phyloP scores from a whole-genome alignment of 345 rosid species.

The Gossypium arboreum region DNA sequence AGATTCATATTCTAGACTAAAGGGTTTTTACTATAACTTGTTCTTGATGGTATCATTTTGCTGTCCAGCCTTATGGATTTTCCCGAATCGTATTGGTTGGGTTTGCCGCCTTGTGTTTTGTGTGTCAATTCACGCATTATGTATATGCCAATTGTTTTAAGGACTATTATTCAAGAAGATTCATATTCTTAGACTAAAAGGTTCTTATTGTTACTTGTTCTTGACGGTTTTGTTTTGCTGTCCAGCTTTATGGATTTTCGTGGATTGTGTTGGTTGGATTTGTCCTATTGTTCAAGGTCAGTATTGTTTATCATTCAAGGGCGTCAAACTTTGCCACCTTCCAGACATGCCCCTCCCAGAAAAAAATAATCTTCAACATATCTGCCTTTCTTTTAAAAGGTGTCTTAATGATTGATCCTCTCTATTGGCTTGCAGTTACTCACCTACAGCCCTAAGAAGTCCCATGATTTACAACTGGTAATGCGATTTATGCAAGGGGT shows the following conservation, averaged over 20 bases:
- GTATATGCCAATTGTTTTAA: neutral
- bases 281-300: constrained; percentile 75
- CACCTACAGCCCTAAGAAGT: constrained; percentile 69
- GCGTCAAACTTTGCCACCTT: neutral
- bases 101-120: constrained; percentile 43
- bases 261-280: constrained; percentile 71
- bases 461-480: constrained; percentile 55
- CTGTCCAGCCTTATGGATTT: constrained; percentile 70
- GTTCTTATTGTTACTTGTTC: constrained; percentile 10
- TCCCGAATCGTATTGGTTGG: constrained; percentile 73
- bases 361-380: neutral
- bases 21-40: constrained; percentile 2
- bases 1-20: neutral
- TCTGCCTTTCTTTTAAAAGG: neutral
- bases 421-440: constrained; percentile 50
- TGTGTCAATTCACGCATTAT: neutral
- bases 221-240: constrained; percentile 21
- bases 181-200: neutral
- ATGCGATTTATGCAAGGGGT: constrained; percentile 82
- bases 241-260: constrained; percentile 85
- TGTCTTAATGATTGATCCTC: neutral
- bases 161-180: neutral
- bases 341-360: neutral
- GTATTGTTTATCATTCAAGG: constrained; percentile 13
- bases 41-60: constrained; percentile 20